Percentiles rank a stretch among this genome's conserved stretches.
Conservation (phyloP, 2,329 filamentous ascomycete species). For the Beauveria medogensis region DNA sequence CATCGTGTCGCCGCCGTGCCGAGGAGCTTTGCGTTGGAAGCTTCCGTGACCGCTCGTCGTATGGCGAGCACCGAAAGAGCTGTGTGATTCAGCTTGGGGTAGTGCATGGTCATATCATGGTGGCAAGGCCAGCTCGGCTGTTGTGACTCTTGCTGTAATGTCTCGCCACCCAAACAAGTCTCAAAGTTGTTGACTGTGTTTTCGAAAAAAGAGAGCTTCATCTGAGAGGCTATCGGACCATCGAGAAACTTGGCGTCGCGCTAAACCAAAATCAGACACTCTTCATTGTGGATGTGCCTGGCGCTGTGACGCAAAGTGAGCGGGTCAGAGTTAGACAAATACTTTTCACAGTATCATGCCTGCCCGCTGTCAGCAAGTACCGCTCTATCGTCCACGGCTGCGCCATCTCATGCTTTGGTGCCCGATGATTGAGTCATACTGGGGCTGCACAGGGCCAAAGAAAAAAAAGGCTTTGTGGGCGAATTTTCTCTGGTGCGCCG, state of each 20-base stretch:
- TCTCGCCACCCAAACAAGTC: not conserved
- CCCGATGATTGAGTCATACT: slow-evolving; percentile 11
- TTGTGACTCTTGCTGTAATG: not conserved
- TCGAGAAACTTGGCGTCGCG: not conserved
- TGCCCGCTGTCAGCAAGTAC: not conserved
- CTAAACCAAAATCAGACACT: not conserved
- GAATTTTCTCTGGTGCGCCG: not conserved
- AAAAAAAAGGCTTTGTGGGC: slow-evolving; percentile 2
- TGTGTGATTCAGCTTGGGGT: slow-evolving; percentile 1
- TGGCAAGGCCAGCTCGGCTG: not conserved
- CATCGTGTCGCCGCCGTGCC: not conserved
- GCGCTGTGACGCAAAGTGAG: not conserved
- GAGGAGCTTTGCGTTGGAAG: not conserved
- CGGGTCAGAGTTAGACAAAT: not conserved
- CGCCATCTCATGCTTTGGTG: slow-evolving; percentile 1
- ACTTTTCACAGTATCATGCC: not conserved
- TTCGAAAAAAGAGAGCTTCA: not conserved
- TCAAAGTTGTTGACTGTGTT: not conserved
- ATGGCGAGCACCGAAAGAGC: not conserved
- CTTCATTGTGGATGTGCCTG: slow-evolving; percentile 1
- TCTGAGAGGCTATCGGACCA: not conserved
- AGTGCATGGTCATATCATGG: slow-evolving; percentile 5
- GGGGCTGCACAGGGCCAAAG: not conserved
- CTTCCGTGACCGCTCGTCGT: not conserved
- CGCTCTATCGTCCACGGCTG: not conserved